These are phyloP conservation scores for Aspergillus tamarii DNA, from an alignment of 2,329 filamentous ascomycete species.

Conservation along the genomic window DNA sequence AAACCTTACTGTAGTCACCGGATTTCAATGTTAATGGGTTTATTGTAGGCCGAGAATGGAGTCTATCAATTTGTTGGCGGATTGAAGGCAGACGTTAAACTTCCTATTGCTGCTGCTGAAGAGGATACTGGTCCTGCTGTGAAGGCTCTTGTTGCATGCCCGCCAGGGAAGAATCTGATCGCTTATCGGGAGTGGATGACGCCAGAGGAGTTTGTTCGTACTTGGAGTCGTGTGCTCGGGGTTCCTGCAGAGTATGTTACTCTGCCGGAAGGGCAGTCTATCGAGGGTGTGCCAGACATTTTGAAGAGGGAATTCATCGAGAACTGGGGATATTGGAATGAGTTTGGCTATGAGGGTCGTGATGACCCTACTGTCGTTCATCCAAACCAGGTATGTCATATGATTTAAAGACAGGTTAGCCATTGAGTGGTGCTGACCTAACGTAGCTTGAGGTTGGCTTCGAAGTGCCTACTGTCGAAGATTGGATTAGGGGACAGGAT, in stretches of 20 bases:
- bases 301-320: conserved; percentile 10
- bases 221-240: neutral
- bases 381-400: conserved; percentile 6
- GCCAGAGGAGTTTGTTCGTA: neutral
- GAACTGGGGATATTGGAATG: conserved; percentile 15
- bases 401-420: neutral
- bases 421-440: neutral
- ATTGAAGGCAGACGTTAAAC: neutral
- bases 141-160: conserved; percentile 6
- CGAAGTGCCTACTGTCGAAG: neutral
- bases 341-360: conserved; percentile 18
- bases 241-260: conserved; percentile 8
- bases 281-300: neutral
- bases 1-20: neutral
- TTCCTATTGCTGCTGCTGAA: conserved; percentile 6
- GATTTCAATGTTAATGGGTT: conserved; percentile 3
- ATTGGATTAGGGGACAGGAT: conserved; percentile 1
- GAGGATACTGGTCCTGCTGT: conserved; percentile 17
- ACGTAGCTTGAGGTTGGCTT: neutral
- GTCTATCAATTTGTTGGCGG: neutral
- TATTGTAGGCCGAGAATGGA: neutral
- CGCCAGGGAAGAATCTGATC: conserved; percentile 8
- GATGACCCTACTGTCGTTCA: conserved; percentile 3
- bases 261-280: conserved; percentile 9
- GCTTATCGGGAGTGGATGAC: conserved; percentile 14